phyloP scores from a whole-genome alignment of 768 basidiomycete genomes.

The Phaffia australis region DNA sequence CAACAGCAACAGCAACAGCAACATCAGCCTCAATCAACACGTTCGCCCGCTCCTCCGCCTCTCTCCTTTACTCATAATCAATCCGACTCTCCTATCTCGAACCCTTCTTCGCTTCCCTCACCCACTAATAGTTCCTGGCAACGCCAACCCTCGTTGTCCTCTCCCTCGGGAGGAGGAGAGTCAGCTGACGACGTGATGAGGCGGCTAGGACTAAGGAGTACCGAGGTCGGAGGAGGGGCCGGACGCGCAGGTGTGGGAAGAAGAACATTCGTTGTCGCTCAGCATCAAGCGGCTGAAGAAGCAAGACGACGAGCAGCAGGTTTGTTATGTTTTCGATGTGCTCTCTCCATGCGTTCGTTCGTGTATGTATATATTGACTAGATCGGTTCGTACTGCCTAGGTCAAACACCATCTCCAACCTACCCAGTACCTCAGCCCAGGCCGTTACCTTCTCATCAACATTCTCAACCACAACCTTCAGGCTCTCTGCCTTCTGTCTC shows the following conservation, averaged over 20 bases:
- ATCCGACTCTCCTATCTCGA: neutral
- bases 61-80: neutral
- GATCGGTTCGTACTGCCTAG: no score
- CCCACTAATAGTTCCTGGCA: constrained; percentile 3
- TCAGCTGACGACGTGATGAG: neutral
- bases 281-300: constrained; percentile 1
- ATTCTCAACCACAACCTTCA: no score
- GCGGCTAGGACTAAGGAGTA: neutral
- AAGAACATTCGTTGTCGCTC: constrained; percentile 15
- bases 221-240: constrained; percentile 12
- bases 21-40: neutral
- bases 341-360: neutral
- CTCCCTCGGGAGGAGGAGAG: neutral
- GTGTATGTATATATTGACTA: neutral
- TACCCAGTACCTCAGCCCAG: no score
- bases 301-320: neutral
- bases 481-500: no score
- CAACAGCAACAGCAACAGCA: neutral
- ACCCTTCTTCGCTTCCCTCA: constrained; percentile 7
- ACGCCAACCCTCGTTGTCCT: constrained; percentile 5
- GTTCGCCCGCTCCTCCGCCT: neutral
- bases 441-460: no score
- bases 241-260: constrained; percentile 19
- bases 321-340: neutral
- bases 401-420: no score